Base-by-base conservation (phyloP, 1,284 basidiomycete species). In the Xanthoconium separans region DNA sequence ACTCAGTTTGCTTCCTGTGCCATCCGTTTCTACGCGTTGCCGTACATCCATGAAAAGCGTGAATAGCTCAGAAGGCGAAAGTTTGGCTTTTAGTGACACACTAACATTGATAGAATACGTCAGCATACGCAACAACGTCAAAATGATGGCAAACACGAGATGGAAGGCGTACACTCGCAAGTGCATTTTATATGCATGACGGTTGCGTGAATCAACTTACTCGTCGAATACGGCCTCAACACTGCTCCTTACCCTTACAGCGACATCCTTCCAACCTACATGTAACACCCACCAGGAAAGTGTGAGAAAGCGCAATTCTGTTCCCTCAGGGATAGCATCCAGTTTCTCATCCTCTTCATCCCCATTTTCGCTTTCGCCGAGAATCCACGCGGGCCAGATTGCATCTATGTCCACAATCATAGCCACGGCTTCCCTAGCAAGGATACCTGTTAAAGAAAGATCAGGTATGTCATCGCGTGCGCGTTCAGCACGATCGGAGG, bases 271-370 rank as follows among this genome's bases (percentile, higher is more conserved):
- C 91, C 93, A 95, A 0, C 94, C 93, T 4, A 90, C 85, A 63
- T 96, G 88, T 51, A 96, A 67, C 45, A 95, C 78, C 91, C 93
- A 95, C 91, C 93, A 96, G 48, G 85, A 91, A 58, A 95, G 81
- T 0, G 91, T 93, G 53, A 96, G 76, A 65, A 86, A 95, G 64
- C 86, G 86, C 57, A 81, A 75, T 70, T 95, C 91, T 1, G 83
- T 83, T 50, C 85, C 82, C 37, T 85, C 81, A 34, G 69, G 71
- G 13, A 84, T 73, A 27, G 63, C 68, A 33, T 65, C 61, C 33
- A 65, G 61, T 22, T 63, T 68, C 5, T 58, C 48, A 2, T 54
- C 48, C 0, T 57, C 65, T 6, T 58, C 58, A 3, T 55, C 56
- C 7, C 42, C 50, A 13, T 57, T 54, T 4, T 61, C 49, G 2